phyloP scores from a whole-genome alignment of 129 eudicot genomes.

The Helichrysum umbraculigerum region DNA sequence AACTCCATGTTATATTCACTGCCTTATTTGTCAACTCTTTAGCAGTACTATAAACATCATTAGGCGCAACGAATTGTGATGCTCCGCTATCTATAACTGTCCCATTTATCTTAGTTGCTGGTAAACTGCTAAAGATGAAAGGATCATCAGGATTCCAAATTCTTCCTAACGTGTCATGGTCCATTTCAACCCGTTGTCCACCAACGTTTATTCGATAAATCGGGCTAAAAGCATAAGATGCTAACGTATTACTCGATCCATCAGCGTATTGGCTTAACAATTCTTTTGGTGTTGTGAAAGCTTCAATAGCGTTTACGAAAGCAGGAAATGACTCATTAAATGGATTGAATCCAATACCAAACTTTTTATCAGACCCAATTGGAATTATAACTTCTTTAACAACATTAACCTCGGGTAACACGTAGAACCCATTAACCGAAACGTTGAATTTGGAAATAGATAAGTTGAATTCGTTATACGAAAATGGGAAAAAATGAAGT shows the following conservation, averaged over 20 bases:
- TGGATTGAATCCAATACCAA: slow-evolving; percentile 40
- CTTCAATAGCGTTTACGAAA: slow-evolving; percentile 64
- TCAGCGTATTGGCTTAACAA: slow-evolving; percentile 16
- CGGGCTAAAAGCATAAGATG: slow-evolving; percentile 28
- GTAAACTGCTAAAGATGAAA: slow-evolving; percentile 7
- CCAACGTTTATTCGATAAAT: slow-evolving; percentile 64
- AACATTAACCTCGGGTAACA: slow-evolving; percentile 44
- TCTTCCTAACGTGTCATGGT: slow-evolving; percentile 46
- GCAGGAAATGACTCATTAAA: slow-evolving; percentile 29
- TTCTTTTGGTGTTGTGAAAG: slow-evolving; percentile 36
- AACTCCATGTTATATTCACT: slow-evolving; percentile 57
- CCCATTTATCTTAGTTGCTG: not conserved
- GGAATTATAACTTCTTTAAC: slow-evolving; percentile 46
- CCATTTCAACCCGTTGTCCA: slow-evolving; percentile 16
- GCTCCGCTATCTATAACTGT: not conserved
- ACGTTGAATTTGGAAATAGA: slow-evolving; percentile 41
- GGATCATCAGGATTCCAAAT: slow-evolving; percentile 53
- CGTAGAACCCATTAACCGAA: slow-evolving; percentile 33
- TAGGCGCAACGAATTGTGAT: slow-evolving; percentile 40
- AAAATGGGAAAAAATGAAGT: slow-evolving; percentile 57
- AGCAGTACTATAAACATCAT: slow-evolving; percentile 51
- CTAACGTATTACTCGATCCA: not conserved
- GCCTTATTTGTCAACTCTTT: slow-evolving; percentile 22
- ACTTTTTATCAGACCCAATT: slow-evolving; percentile 13
- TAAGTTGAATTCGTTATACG: slow-evolving; percentile 21